Evolutionary conservation across 495 filamentous ascomycete species (phyloP), one percentile per base, ranked within the genome.

Genomic region (Penicillium ochrochloron): DNA sequence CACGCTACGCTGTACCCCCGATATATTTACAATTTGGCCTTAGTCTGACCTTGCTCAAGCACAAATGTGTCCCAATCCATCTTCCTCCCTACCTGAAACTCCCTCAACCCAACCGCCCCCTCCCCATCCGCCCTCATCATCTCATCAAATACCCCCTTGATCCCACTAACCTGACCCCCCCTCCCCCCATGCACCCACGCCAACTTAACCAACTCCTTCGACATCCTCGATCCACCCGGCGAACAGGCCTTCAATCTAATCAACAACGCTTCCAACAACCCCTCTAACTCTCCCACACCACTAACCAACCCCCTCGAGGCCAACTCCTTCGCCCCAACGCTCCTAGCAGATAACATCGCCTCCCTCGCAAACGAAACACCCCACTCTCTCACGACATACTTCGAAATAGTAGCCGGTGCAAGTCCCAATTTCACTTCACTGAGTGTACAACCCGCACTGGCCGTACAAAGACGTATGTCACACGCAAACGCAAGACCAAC

Each of bases 401-500:
- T 75, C 17, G 71, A 77, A 6, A 79, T 75, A 0, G 72, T 70
- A 2, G 72, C 75, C 4, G 74, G 61, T 35, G 70, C 73, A 10
- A 78, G 60, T 5, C 73, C 77, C 17, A 77, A 64, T 33, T 73
- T 76, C 1, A 70, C 73, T 37, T 79, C 76, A 37, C 67, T 75
- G 1, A 79, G 66, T 1, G 71, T 78, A 12, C 78, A 66, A 0
- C 61, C 66, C 0, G 78, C 73, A 0, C 46, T 48, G 2, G 57
- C 53, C 0, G 57, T 55, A 21, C 62, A 63, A 8, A 77, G 50
- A 19, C 78, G 71, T 5, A 79, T 63, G 44, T 80, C 76, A 51
- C 76, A 80, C 5, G 70, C 68, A 56, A 79, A 77, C 0, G 73
- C 78, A 0, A 81, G 59, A 0, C 75, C 78, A 0, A 77, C 78